These are phyloP conservation scores for Hortiboletus flavorubellus DNA, from an alignment of 768 basidiomycete genomes.

Conservation along the genomic window DNA sequence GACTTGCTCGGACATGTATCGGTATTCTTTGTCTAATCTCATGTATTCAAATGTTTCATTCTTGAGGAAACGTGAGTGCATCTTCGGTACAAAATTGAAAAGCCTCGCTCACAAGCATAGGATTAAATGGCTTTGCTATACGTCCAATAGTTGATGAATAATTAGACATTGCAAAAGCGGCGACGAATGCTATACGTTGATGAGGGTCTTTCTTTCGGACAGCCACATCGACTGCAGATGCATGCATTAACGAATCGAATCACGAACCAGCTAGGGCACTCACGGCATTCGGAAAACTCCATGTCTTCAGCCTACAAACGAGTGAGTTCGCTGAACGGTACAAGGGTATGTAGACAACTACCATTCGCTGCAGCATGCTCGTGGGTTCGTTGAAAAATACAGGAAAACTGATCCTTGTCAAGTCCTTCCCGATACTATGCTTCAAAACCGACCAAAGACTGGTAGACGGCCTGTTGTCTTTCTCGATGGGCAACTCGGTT, in stretches of 20 bases:
- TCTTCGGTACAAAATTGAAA: neutral
- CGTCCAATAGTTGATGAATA: slow-evolving; percentile 95
- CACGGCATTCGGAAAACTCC: slow-evolving; percentile 92
- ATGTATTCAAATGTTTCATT: slow-evolving; percentile 96
- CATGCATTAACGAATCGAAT: slow-evolving; percentile 3
- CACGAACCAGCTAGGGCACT: slow-evolving; percentile 28
- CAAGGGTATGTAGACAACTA: slow-evolving; percentile 25
- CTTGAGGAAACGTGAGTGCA: slow-evolving; percentile 31
- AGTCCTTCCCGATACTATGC: slow-evolving; percentile 91
- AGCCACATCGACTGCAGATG: slow-evolving; percentile 73
- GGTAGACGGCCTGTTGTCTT: slow-evolving; percentile 81
- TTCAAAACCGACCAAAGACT: slow-evolving; percentile 96
- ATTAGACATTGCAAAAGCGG: slow-evolving; percentile 97
- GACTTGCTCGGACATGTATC: slow-evolving; percentile 95
- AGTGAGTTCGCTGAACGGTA: neutral
- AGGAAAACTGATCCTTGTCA: slow-evolving; percentile 94
- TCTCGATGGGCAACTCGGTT: slow-evolving; percentile 53
- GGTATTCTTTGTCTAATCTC: slow-evolving; percentile 79
- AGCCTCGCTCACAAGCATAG: slow-evolving; percentile 68
- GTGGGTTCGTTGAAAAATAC: slow-evolving; percentile 94
- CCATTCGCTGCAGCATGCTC: slow-evolving; percentile 96
- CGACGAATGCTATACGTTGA: slow-evolving; percentile 85
- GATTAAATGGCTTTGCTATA: slow-evolving; percentile 97
- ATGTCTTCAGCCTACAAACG: slow-evolving; percentile 78
- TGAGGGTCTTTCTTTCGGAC: slow-evolving; percentile 71